Percentiles rank a stretch among this genome's conserved stretches.
Conservation (phyloP, 2,329 filamentous ascomycete species). For the Westerdykella sp. region DNA sequence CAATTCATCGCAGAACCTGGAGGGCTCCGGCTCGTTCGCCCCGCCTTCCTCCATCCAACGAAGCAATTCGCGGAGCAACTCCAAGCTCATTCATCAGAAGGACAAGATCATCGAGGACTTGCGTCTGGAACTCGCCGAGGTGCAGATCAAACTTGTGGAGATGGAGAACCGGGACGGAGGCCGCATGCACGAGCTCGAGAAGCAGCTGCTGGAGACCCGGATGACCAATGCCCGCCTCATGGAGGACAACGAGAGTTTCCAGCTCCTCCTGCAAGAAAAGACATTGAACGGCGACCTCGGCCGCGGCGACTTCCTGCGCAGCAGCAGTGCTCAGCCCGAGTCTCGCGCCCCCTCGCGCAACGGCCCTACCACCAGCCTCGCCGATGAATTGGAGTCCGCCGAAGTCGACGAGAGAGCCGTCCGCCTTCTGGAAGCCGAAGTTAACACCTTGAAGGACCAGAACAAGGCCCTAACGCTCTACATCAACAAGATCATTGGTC, state of each 20-base stretch:
- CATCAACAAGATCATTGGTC: constrained; percentile 98
- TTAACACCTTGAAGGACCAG: constrained; percentile 77
- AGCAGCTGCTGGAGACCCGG: constrained; percentile 79
- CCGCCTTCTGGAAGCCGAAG: constrained; percentile 68
- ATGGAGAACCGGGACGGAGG: constrained; percentile 89
- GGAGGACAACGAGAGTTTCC: constrained; percentile 98
- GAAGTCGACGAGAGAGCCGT: constrained; percentile 48
- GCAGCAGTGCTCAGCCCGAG: constrained; percentile 34
- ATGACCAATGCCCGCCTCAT: constrained; percentile 94
- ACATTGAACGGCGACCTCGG: constrained; percentile 91
- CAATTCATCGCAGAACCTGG: constrained; percentile 58
- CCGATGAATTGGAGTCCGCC: constrained; percentile 76
- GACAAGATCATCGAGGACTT: constrained; percentile 93
- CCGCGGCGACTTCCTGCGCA: constrained; percentile 70
- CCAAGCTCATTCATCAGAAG: constrained; percentile 86
- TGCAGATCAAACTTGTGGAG: constrained; percentile 91
- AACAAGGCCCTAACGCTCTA: constrained; percentile 97
- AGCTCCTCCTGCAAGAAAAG: constrained; percentile 87
- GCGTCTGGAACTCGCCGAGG: constrained; percentile 84
- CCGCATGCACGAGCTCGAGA: constrained; percentile 82
- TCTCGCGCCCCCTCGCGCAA: constrained; percentile 30
- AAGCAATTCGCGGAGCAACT: constrained; percentile 84
- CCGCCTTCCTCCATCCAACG: constrained; percentile 77
- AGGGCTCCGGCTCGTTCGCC: constrained; percentile 76
- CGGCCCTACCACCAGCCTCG: constrained; percentile 41